These are phyloP conservation scores for Capronia americana DNA, from an alignment of 2,329 filamentous ascomycete genomes.

Conservation along the genomic window DNA sequence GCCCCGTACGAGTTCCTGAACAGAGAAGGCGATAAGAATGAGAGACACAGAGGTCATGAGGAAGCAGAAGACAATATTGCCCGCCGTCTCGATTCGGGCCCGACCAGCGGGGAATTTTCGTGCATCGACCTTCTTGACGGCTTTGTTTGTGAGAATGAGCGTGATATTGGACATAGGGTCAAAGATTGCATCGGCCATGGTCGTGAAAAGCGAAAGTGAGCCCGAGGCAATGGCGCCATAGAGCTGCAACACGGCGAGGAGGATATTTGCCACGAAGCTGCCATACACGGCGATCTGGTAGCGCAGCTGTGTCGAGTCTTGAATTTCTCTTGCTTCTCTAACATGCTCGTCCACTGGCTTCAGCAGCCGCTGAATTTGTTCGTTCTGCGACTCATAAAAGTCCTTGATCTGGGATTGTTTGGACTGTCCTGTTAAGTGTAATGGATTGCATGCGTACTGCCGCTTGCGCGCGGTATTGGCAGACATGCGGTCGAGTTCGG, in stretches of 20 bases:
- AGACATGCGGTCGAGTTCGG: slow-evolving; percentile 77
- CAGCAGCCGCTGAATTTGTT: slow-evolving; percentile 87
- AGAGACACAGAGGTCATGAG: slow-evolving; percentile 92
- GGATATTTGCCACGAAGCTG: slow-evolving; percentile 77
- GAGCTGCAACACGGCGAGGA: slow-evolving; percentile 80
- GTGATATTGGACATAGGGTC: slow-evolving; percentile 89
- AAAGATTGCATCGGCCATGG: slow-evolving; percentile 94
- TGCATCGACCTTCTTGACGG: slow-evolving; percentile 84
- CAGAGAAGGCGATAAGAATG: slow-evolving; percentile 88
- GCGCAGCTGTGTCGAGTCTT: slow-evolving; percentile 76
- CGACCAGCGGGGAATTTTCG: slow-evolving; percentile 90
- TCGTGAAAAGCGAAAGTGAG: slow-evolving; percentile 95
- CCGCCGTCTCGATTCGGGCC: slow-evolving; percentile 90
- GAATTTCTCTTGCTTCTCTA: slow-evolving; percentile 78
- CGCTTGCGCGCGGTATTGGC: slow-evolving; percentile 83
- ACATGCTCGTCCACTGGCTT: slow-evolving; percentile 93
- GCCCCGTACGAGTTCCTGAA: slow-evolving; percentile 68
- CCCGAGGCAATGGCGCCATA: slow-evolving; percentile 86
- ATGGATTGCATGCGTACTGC: slow-evolving; percentile 55
- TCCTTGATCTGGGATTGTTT: slow-evolving; percentile 67
- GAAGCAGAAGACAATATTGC: slow-evolving; percentile 96
- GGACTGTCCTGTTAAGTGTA: slow-evolving; percentile 43
- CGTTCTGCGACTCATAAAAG: slow-evolving; percentile 92
- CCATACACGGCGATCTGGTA: slow-evolving; percentile 68
- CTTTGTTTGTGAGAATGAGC: slow-evolving; percentile 83